Evolutionary conservation across 2,329 filamentous ascomycete genomes (phyloP).

Genomic region (Ophiostoma montium): DNA sequence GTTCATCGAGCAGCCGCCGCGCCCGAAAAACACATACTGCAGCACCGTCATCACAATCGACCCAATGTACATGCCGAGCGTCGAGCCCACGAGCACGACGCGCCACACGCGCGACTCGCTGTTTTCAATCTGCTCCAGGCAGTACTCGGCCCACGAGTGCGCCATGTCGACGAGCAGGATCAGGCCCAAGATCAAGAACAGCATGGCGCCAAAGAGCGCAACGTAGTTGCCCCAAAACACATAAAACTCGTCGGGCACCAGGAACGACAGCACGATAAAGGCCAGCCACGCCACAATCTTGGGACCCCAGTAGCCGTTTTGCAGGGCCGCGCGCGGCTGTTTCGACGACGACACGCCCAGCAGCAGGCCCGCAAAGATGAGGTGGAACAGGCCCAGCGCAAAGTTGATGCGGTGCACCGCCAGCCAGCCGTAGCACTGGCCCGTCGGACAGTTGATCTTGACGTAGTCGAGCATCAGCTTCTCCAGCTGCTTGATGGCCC

Average conservation of each 20-base stretch:
- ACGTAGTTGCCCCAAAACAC: slow-evolving; percentile 93
- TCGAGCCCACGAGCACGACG: slow-evolving; percentile 76
- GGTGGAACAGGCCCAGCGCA: slow-evolving; percentile 84
- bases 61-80: slow-evolving; percentile 81
- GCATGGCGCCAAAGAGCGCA: slow-evolving; percentile 71
- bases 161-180: slow-evolving; percentile 89
- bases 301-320: slow-evolving; percentile 98
- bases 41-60: slow-evolving; percentile 89
- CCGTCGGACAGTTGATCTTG: slow-evolving; percentile 81
- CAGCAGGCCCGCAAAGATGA: slow-evolving; percentile 70
- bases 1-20: slow-evolving; percentile 78
- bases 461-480: slow-evolving; percentile 90
- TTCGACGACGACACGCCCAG: slow-evolving; percentile 79
- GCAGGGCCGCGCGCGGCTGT: slow-evolving; percentile 72
- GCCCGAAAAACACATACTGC: slow-evolving; percentile 94
- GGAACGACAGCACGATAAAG: slow-evolving; percentile 80
- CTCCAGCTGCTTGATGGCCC: slow-evolving; percentile 93
- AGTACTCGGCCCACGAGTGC: slow-evolving; percentile 95
- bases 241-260: slow-evolving; percentile 92
- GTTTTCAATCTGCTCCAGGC: slow-evolving; percentile 82
- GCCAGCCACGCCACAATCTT: slow-evolving; percentile 84
- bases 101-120: slow-evolving; percentile 78
- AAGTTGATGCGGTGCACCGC: slow-evolving; percentile 98
- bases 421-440: slow-evolving; percentile 88
- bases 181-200: slow-evolving; percentile 85